Base-by-base conservation (phyloP, 345 rosid genomes). In the Bruguiera sexangula region DNA sequence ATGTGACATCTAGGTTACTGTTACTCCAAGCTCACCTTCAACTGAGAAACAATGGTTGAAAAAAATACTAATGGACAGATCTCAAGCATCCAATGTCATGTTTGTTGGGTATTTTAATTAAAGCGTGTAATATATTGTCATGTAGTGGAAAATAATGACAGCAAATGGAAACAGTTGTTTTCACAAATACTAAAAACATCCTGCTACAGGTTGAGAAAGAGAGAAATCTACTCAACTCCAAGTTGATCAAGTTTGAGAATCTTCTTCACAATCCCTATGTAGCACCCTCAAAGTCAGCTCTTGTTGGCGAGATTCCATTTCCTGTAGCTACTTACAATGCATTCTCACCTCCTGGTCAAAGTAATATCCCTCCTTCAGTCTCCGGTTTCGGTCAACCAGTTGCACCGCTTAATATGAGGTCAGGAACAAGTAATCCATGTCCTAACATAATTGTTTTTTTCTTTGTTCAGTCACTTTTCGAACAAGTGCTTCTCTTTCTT, bases 191-290 rank as follows among this genome's bases (percentile, higher is more conserved):
- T 56, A 64, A 30, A 52, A 36, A 15, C 32, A 46, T 70, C n/a
- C 19, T 79, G 54, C 9, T 73, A 39, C 86, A 90, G 98, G 84
- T 90, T 63, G 96, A 86, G 69, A 90, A 86, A 75, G 96, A 93
- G 78, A 86, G 93, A 76, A 86, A 68, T 75, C 69, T 84, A 67
- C 86, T 83, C 6, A 86, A 81, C 54, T 73, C 85, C 54, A 93
- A 88, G 79, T 68, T 88, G 80, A 70, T 66, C 5, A 90, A 90
- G 83, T 87, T 88, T 69, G 84, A 86, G 63, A 83, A 78, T 67
- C 81, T 93, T 80, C 85, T 90, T 26, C 86, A 57, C 51, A 77
- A 67, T 71, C 93, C 96, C 27, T 85, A 88, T 75, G 65, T 43
- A 55, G 82, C 83, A 58, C 73, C 87, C 6, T 56, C 52, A 21